phyloP scores from a whole-genome alignment of 2,329 filamentous ascomycete genomes.

The Rutstroemia sp. region DNA sequence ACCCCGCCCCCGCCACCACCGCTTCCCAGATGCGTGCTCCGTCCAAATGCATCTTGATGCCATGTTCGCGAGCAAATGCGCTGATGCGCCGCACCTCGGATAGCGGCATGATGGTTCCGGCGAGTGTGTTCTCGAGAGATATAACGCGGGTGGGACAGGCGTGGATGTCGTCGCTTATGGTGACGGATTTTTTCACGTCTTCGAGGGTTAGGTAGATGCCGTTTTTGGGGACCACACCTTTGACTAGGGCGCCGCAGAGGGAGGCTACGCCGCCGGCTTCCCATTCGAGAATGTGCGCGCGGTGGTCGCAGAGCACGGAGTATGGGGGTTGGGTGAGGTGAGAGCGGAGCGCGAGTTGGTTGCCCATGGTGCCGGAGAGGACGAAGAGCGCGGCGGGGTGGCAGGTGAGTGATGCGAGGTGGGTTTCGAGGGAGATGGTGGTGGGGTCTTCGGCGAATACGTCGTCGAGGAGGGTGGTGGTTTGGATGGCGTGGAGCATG shows the following conservation, averaged over 20 bases:
- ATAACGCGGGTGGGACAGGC: conserved; percentile 75
- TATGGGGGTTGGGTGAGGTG: conserved; percentile 76
- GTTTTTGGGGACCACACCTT: conserved; percentile 61
- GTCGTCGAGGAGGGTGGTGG: conserved; percentile 73
- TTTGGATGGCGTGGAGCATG: conserved; percentile 74
- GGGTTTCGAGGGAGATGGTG: conserved; percentile 67
- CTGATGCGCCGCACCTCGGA: conserved; percentile 62
- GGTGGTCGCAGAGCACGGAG: conserved; percentile 69
- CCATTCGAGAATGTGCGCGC: conserved; percentile 67
- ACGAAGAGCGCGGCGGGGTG: conserved; percentile 77
- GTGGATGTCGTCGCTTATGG: conserved; percentile 64
- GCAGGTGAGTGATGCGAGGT: conserved; percentile 64
- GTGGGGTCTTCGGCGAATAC: conserved; percentile 75
- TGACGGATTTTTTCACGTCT: conserved; percentile 60
- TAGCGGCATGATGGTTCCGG: conserved; percentile 72
- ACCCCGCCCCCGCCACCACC: conserved; percentile 60
- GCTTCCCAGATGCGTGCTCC: conserved; percentile 80
- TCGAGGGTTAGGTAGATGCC: conserved; percentile 50
- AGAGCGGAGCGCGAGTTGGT: conserved; percentile 74
- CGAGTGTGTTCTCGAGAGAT: conserved; percentile 78
- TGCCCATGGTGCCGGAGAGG: conserved; percentile 89
- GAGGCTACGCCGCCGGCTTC: conserved; percentile 59
- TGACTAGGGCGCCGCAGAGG: conserved; percentile 64
- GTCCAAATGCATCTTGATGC: conserved; percentile 67
- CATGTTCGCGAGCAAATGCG: conserved; percentile 56